Base-by-base conservation (phyloP, 139 green algal genomes). In the Desmodesmus armatus region DNA sequence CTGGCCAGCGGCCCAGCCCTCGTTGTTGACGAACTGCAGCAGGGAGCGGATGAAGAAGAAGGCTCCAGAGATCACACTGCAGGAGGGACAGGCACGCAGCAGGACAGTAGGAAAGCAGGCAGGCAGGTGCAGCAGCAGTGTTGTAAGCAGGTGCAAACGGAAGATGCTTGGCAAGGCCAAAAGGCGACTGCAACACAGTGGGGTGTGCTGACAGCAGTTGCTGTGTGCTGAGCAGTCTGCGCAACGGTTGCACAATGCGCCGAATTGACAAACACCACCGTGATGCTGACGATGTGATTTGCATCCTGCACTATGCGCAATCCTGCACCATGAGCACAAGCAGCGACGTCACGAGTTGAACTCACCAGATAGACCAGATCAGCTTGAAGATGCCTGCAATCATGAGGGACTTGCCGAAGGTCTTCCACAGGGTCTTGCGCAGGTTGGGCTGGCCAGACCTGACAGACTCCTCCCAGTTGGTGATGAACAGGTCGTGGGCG, bases 21-120 rank as follows among this genome's bases (percentile, higher is more conserved):
- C 67, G 40, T 93, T 87, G 78, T 91, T 84, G 5, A 94, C 89
- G 47, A 85, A 93, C 74, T 88, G 65, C 71, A 95, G 87, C 44
- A 95, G 87, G 23, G 85, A 91, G 40, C 90, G 88, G 21, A 90
- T 87, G 72, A 95, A 95, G 88, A 89, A 95, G 89, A 92, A 95
- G 70, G 92, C 92, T 79, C 88, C 71, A 62, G 75, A 69, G 66
- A 71, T 60, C 55, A 74, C 53, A 40, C 33, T 67, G 74, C 44
- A 69, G 49, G 31, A 3, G 29, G 43, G n/a, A 25, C 23, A 78
- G 58, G 21, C 4, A 15, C 29, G 37, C 47, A 73, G 40, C 6
- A 23, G 37, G 3, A 29, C 6, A n/a, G n/a, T n/a, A n/a, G n/a
- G n/a, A n/a, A n/a, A n/a, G n/a, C 47, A 55, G 13, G 47, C 47